Base-by-base conservation (phyloP, 192 early-diverging fungal genomes). In the Backusella macrospora region DNA sequence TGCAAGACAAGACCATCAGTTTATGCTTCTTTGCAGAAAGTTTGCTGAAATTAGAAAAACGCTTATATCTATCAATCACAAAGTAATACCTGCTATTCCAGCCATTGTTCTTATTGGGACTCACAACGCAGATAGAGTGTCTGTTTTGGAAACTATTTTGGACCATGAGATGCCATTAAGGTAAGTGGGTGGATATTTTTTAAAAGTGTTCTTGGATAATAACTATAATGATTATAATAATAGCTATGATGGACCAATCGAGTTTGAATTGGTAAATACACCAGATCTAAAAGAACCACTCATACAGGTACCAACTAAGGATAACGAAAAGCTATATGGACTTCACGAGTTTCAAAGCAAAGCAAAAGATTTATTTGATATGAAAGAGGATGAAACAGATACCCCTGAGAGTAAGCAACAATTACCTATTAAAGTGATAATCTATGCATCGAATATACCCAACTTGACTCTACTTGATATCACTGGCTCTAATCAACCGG, bases 331-430 rank as follows among this genome's bases (percentile, higher is more conserved):
- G 74, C 88, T 99, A n/a, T 84, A 88, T 45, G 95, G 96, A 68
- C 97, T 98, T 78, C 78, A 79, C 55, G 89, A 94, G 42, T 90
- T 99, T 74, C 96, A 96, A 81, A 91, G 91, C 76, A 99, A 96
- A n/a, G 18, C 52, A 59, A 59, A 59, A 6, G 23, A 23, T 21
- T 85, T 99, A 62, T 90, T 89, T 39, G 96, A 98, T 68, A 83
- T 99, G 63, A 99, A 99, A 81, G 83, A 96, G 80, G 93, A 96
- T 21, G 97, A 97, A 37, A 85, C 96, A 7, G 96, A 98, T 59
- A 59, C 52, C 23, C 80, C 86, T 6, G 96, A 98, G 76, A 95
- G 95, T 72, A 89, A 92, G 42, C 91, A 92, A 0, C 82, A 90
- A 70, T 88, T 89, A 76, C 92, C 92, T 14, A 92, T 95, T 39